phyloP scores from a whole-genome alignment of 768 basidiomycete species.

The Termitomyces sp. region DNA sequence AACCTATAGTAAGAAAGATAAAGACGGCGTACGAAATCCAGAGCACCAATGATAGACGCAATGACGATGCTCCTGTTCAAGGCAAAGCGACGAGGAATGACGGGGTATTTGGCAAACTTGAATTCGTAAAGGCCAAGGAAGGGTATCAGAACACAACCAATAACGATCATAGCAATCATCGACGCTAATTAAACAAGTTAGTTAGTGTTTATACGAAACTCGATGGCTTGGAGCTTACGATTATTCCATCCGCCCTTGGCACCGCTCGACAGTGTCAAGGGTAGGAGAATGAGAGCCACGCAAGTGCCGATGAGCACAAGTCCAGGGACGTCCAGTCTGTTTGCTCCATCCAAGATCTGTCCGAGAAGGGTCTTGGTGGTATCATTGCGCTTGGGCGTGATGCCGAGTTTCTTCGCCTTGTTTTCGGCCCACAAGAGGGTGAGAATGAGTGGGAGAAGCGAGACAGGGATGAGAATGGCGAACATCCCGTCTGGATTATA shows the following conservation, averaged over 20 bases:
- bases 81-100: conserved; percentile 56
- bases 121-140: conserved; percentile 41
- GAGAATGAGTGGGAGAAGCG: conserved; percentile 45
- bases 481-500: conserved; percentile 49
- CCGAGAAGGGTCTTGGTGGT: conserved; percentile 10
- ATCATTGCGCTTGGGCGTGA: conserved; percentile 6
- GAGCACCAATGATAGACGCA: conserved; percentile 55
- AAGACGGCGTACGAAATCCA: conserved; percentile 47
- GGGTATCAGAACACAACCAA: conserved; percentile 39
- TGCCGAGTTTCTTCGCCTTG: conserved; percentile 35
- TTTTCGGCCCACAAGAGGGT: conserved; percentile 52
- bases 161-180: conserved; percentile 44
- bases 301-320: conserved; percentile 44
- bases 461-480: conserved; percentile 45
- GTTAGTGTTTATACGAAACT: background rate
- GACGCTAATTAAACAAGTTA: conserved; percentile 28
- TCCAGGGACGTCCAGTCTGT: conserved; percentile 43
- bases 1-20: background rate
- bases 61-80: conserved; percentile 53
- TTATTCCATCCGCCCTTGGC: conserved; percentile 38
- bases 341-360: conserved; percentile 18
- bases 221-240: conserved; percentile 25
- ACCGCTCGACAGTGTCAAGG: conserved; percentile 42
- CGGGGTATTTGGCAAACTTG: conserved; percentile 48
- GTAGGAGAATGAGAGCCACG: conserved; percentile 47